Conservation (phyloP, 768 basidiomycete genomes). For the Tephrocybe sp. region DNA sequence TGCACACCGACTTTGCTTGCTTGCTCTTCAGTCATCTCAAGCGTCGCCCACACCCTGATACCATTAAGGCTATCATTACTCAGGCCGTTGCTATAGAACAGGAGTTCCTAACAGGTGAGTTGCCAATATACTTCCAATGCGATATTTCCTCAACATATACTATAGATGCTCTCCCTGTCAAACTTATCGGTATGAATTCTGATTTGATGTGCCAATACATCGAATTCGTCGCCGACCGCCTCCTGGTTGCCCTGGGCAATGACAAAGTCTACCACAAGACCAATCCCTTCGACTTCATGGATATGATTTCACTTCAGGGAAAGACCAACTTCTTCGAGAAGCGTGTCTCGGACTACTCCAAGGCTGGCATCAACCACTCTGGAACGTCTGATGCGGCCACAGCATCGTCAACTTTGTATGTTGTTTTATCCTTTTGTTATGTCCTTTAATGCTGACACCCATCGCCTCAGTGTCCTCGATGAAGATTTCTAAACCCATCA, state of each 20-base stretch:
- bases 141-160: background rate
- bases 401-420: too few relatives aligned
- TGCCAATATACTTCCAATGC: background rate
- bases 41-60: conserved; percentile 77
- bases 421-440: too few relatives aligned
- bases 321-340: conserved; percentile 99
- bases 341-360: conserved; percentile 82
- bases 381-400: too few relatives aligned
- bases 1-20: conserved; percentile 96
- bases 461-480: too few relatives aligned
- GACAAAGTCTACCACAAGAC: conserved; percentile 70
- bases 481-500: too few relatives aligned
- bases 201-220: conserved; percentile 87
- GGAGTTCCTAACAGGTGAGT: conserved; percentile 72
- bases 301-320: conserved; percentile 93
- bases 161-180: conserved; percentile 78
- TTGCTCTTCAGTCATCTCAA: conserved; percentile 83
- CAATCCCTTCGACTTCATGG: conserved; percentile 95
- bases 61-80: conserved; percentile 65
- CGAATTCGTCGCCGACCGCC: conserved; percentile 87
- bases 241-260: conserved; percentile 84
- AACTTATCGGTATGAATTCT: conserved; percentile 90
- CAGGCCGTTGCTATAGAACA: conserved; percentile 87
- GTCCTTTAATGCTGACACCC: too few relatives aligned
- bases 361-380: conserved; percentile 49